Conservation (phyloP, 2,329 filamentous ascomycete species). For the Trichoderma sp. region DNA sequence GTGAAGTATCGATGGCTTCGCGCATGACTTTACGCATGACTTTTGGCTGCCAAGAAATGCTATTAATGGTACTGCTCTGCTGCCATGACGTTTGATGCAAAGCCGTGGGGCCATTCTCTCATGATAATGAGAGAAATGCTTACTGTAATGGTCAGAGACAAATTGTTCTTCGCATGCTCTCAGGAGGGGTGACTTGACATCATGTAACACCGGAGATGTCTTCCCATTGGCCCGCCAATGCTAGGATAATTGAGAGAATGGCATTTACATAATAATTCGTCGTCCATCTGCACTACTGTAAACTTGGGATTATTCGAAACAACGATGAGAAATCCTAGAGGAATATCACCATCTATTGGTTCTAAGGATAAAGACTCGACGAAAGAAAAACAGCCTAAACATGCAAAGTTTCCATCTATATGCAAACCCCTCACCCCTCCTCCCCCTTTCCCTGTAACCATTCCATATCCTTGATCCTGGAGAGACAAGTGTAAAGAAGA, state of each 20-base stretch:
- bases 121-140: neutral
- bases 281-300: neutral
- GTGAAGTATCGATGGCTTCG: neutral
- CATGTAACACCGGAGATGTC: neutral
- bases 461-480: neutral
- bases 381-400: neutral
- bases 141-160: neutral
- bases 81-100: neutral
- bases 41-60: neutral
- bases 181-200: neutral
- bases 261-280: neutral
- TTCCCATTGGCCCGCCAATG: neutral
- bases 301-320: neutral
- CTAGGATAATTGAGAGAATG: neutral
- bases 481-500: too few relatives aligned
- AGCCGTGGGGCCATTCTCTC: neutral
- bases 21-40: neutral
- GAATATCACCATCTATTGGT: neutral
- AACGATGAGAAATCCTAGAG: neutral
- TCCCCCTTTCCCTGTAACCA: neutral
- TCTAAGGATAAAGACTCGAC: neutral
- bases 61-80: neutral
- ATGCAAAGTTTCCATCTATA: neutral
- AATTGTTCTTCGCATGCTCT: neutral
- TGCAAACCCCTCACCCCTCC: neutral